Evolutionary conservation across 495 filamentous ascomycete genomes (phyloP).

Genomic region (Tuber borchii): DNA sequence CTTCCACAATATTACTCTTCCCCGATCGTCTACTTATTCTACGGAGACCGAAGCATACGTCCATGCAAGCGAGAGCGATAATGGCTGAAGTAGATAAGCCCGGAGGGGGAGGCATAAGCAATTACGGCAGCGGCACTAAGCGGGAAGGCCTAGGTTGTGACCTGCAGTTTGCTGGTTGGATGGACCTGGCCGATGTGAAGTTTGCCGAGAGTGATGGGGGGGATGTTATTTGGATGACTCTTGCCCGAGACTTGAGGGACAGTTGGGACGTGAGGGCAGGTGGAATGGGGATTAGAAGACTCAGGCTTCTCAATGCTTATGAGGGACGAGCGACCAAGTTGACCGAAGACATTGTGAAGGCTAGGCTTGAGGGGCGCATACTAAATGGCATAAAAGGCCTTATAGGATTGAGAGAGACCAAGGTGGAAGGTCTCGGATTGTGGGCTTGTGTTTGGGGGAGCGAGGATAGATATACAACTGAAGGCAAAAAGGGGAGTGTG

Average conservation of each 20-base stretch:
- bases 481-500: conserved; percentile 25
- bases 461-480: conserved; percentile 22
- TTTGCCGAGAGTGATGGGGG: conserved; percentile 74
- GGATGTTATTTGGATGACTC: conserved; percentile 63
- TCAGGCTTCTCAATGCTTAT: conserved; percentile 65
- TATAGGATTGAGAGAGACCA: conserved; percentile 35
- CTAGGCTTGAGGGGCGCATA: conserved; percentile 76
- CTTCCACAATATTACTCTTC: conserved; percentile 69
- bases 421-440: conserved; percentile 33
- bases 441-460: conserved; percentile 40
- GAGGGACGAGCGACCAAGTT: conserved; percentile 70
- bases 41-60: conserved; percentile 56
- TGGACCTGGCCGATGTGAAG: conserved; percentile 61
- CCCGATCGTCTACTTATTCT: conserved; percentile 73
- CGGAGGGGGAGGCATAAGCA: conserved; percentile 51
- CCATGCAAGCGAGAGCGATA: conserved; percentile 66
- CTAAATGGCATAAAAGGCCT: conserved; percentile 55
- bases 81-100: conserved; percentile 76
- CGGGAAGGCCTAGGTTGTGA: conserved; percentile 47
- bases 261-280: conserved; percentile 50
- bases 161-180: conserved; percentile 65
- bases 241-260: conserved; percentile 53
- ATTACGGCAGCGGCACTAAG: conserved; percentile 39
- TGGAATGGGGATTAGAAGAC: conserved; percentile 52
- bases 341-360: conserved; percentile 79